Evolutionary conservation across 208 protist species (phyloP).

Genomic region (Acanthamoeba castellanii): DNA sequence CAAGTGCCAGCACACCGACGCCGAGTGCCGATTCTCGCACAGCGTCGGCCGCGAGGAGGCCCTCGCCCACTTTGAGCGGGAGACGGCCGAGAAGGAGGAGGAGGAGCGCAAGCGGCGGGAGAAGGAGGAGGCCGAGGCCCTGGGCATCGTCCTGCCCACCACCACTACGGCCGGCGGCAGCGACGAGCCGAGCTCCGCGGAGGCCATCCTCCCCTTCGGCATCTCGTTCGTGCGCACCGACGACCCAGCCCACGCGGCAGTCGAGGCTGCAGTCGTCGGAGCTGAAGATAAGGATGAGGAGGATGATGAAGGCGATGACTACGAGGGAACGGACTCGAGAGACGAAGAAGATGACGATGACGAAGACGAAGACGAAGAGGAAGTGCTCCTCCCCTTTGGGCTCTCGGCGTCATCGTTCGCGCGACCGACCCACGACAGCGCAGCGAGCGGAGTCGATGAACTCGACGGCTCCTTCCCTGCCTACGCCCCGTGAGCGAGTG

Average conservation of each 20-base stretch:
- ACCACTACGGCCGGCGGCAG: background rate
- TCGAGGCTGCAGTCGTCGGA: background rate
- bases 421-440: too few species aligned
- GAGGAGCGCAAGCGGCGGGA: background rate
- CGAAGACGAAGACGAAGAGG: background rate
- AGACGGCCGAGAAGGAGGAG: background rate
- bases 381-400: constrained; percentile 59
- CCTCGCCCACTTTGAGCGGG: constrained; percentile 10
- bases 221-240: background rate
- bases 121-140: background rate
- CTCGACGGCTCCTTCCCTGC: background rate
- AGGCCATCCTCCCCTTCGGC: constrained; percentile 1
- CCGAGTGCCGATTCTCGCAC: constrained; percentile 55
- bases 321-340: background rate
- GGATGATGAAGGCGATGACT: background rate
- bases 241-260: background rate
- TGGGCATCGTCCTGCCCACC: background rate
- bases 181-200: background rate
- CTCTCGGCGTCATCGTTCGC: background rate
- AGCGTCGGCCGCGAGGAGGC: background rate
- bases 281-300: background rate
- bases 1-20: constrained; percentile 33
- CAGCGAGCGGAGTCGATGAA: background rate
- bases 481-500: background rate
- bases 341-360: background rate